Evolutionary conservation across 2,329 filamentous ascomycete genomes (phyloP).

Genomic region (Colletotrichum chlorophyti): DNA sequence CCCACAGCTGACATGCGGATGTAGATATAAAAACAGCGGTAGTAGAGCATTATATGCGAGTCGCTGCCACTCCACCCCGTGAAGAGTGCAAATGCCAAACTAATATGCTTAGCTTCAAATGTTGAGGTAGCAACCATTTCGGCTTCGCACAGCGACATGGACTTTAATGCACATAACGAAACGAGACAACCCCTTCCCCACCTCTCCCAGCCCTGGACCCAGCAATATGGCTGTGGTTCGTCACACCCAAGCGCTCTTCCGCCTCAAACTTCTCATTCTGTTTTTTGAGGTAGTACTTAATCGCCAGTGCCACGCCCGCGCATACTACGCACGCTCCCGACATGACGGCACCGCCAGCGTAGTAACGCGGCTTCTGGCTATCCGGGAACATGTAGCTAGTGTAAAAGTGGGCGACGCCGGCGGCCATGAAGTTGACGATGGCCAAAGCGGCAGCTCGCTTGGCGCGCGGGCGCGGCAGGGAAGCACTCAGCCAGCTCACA

Average conservation of each 20-base stretch:
- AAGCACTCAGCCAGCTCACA: conserved; percentile 40
- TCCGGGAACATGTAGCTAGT: conserved; percentile 40
- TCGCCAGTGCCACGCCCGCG: conserved; percentile 34
- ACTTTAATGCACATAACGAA: conserved; percentile 11
- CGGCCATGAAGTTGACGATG: conserved; percentile 40
- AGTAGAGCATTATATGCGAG: too few relatives aligned
- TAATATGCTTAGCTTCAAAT: too few relatives aligned
- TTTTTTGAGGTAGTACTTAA: conserved; percentile 35
- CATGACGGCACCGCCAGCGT: conserved; percentile 37
- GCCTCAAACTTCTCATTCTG: conserved; percentile 33
- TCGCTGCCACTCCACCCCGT: too few relatives aligned
- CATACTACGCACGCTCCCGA: conserved; percentile 34
- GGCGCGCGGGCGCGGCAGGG: conserved; percentile 39
- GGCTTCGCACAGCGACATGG: background rate
- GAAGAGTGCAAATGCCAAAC: too few relatives aligned
- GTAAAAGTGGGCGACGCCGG: conserved; percentile 36
- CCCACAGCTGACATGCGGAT: too few relatives aligned
- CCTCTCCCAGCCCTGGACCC: conserved; percentile 8
- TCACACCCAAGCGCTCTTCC: conserved; percentile 30
- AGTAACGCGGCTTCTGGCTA: conserved; percentile 37
- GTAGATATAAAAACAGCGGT: too few relatives aligned
- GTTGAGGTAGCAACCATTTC: background rate
- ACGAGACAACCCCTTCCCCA: conserved; percentile 7
- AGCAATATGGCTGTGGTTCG: background rate
- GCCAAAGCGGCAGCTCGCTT: conserved; percentile 43